These are phyloP conservation scores for Pseudozyma pruni DNA, from an alignment of 1,284 basidiomycete species.

Conservation along the genomic window DNA sequence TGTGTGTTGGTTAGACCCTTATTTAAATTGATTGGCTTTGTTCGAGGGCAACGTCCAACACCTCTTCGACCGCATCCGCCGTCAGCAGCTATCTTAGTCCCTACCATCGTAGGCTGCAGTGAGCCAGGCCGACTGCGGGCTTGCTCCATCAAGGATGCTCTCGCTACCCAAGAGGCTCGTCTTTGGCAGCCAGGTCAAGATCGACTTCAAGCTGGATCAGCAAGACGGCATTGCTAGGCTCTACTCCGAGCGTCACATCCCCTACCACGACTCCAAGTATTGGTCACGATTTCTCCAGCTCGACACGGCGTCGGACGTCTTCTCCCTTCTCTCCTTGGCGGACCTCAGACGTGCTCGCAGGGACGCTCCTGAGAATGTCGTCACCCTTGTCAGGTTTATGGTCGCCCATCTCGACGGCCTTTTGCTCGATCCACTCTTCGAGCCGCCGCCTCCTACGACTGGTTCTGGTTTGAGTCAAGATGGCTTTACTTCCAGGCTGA, in stretches of 20 bases:
- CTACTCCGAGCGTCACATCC: slow-evolving; percentile 57
- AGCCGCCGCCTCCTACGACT: slow-evolving; percentile 36
- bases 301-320: slow-evolving; percentile 55
- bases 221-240: slow-evolving; percentile 56
- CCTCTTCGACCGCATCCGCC: neutral
- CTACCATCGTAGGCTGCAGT: neutral
- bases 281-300: slow-evolving; percentile 58
- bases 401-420: slow-evolving; percentile 62
- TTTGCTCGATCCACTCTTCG: slow-evolving; percentile 54
- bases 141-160: slow-evolving; percentile 24
- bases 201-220: slow-evolving; percentile 42
- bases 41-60: too few relatives aligned
- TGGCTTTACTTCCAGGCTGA: slow-evolving; percentile 9
- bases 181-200: slow-evolving; percentile 42
- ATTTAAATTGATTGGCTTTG: too few relatives aligned
- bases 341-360: slow-evolving; percentile 52
- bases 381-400: slow-evolving; percentile 59
- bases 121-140: too few relatives aligned
- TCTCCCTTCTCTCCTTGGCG: slow-evolving; percentile 45
- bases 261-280: slow-evolving; percentile 55
- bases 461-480: slow-evolving; percentile 10
- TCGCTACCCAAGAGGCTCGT: slow-evolving; percentile 41
- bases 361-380: slow-evolving; percentile 59
- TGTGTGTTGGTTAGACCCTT: slow-evolving; percentile 9
- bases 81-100: too few relatives aligned